Percentiles rank a stretch among this genome's conserved stretches.
These are phyloP conservation scores for Cordia subcordata DNA, from an alignment of 257 asterid genomes.

Conservation along the genomic window DNA sequence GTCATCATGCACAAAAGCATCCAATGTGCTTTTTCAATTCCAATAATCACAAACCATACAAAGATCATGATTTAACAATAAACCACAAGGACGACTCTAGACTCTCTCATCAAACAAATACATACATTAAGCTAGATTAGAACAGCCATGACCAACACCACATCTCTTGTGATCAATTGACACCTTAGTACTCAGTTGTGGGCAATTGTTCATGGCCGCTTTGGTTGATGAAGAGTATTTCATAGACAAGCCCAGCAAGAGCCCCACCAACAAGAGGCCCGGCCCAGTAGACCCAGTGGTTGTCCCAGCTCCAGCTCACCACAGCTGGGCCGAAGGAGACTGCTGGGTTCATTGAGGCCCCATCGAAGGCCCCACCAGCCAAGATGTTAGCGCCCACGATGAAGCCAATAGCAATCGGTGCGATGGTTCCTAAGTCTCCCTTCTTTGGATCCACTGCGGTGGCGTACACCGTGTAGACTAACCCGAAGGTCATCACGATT, in stretches of 20 bases:
- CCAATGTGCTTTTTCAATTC: no score
- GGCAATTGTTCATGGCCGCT: constrained; percentile 36
- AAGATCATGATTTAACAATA: no score
- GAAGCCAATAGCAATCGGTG: constrained; percentile 47
- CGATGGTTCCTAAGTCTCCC: constrained; percentile 41
- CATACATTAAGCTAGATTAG: no score
- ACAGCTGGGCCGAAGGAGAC: constrained; percentile 39
- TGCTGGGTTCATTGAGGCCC: constrained; percentile 42
- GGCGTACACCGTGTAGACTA: constrained; percentile 46
- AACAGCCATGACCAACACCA: no score
- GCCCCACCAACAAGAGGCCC: constrained; percentile 53
- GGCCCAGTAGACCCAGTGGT: constrained; percentile 46
- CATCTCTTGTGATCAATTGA: neutral
- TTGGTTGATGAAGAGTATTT: constrained; percentile 29
- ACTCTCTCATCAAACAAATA: no score
- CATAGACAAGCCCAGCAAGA: constrained; percentile 42
- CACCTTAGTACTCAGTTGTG: constrained; percentile 7
- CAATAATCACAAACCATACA: no score
- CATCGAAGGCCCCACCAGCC: constrained; percentile 41
- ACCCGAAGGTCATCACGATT: constrained; percentile 42
- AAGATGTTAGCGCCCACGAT: constrained; percentile 49
- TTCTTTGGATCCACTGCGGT: constrained; percentile 49
- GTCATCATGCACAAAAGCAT: no score
- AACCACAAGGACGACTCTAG: no score
- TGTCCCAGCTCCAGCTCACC: constrained; percentile 37